Percentiles rank a stretch among this genome's conserved stretches.
phyloP scores from a whole-genome alignment of 2,329 filamentous ascomycete species.

The Colletotrichum somersetense region DNA sequence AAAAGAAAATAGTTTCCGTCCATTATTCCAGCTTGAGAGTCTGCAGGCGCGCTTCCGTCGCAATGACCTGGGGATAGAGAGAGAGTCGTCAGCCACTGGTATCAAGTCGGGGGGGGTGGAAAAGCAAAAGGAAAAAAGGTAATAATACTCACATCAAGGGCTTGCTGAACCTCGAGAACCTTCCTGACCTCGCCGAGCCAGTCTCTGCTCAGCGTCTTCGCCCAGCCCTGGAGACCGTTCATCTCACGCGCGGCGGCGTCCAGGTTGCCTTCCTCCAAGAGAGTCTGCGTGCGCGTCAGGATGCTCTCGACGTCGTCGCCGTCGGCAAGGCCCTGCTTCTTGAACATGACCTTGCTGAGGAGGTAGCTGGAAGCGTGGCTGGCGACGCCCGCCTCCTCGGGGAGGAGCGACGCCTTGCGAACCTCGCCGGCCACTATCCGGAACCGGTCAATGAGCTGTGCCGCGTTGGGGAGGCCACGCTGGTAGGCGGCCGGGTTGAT shows the following conservation, averaged over 20 bases:
- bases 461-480: constrained; percentile 84
- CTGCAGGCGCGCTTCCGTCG: constrained; percentile 89
- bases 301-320: constrained; percentile 95
- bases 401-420: constrained; percentile 91
- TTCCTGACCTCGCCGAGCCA: constrained; percentile 93
- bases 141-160: constrained; percentile 82
- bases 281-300: constrained; percentile 87
- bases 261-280: constrained; percentile 92
- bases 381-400: constrained; percentile 93
- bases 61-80: constrained; percentile 74
- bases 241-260: constrained; percentile 94
- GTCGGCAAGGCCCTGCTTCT: constrained; percentile 86
- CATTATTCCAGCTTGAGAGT: constrained; percentile 84
- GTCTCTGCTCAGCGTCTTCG: constrained; percentile 92
- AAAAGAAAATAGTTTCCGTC: constrained; percentile 49
- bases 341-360: constrained; percentile 95
- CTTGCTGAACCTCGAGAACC: constrained; percentile 95
- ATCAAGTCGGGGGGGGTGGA: not conserved
- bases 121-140: not conserved
- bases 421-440: constrained; percentile 92
- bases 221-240: constrained; percentile 93
- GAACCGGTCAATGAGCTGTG: constrained; percentile 95
- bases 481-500: constrained; percentile 96
- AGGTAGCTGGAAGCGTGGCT: constrained; percentile 92
- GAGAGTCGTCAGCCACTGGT: not conserved